Evolutionary conservation across 2,329 filamentous ascomycete species (phyloP).

Genomic region (Sclerotinia nivalis): DNA sequence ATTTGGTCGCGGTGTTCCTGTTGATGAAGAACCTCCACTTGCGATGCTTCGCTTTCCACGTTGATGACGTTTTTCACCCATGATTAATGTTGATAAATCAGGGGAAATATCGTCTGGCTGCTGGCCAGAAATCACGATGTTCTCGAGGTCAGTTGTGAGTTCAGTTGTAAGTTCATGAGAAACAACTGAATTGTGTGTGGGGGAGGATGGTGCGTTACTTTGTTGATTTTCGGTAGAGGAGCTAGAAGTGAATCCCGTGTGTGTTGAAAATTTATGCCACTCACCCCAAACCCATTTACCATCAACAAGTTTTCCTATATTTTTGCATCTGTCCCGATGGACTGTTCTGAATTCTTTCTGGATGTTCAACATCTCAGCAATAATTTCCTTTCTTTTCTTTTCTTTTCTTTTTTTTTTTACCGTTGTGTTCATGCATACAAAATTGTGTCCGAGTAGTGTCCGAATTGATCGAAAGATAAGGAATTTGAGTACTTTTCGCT

Average conservation of each 20-base stretch:
- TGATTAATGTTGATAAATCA: background rate
- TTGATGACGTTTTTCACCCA: background rate
- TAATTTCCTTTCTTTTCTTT: too few species aligned
- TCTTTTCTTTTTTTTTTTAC: background rate
- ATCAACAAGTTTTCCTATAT: background rate
- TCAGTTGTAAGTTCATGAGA: background rate
- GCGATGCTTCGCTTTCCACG: background rate
- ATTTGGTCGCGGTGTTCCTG: background rate
- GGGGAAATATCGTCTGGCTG: background rate
- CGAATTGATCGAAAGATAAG: background rate
- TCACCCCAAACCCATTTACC: background rate
- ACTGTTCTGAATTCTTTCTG: background rate
- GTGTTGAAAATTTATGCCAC: background rate
- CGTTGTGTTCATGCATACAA: background rate
- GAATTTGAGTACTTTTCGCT: background rate
- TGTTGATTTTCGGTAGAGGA: background rate
- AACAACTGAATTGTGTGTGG: background rate
- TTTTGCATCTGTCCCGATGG: background rate
- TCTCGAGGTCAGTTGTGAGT: background rate
- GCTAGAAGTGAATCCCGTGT: background rate
- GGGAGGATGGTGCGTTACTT: background rate
- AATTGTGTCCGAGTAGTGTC: background rate
- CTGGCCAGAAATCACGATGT: background rate
- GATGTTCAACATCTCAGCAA: background rate
- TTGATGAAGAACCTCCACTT: constrained; percentile 2